Conservation (phyloP, 306 rosid species). For the Oxytropis ochrocephala region DNA sequence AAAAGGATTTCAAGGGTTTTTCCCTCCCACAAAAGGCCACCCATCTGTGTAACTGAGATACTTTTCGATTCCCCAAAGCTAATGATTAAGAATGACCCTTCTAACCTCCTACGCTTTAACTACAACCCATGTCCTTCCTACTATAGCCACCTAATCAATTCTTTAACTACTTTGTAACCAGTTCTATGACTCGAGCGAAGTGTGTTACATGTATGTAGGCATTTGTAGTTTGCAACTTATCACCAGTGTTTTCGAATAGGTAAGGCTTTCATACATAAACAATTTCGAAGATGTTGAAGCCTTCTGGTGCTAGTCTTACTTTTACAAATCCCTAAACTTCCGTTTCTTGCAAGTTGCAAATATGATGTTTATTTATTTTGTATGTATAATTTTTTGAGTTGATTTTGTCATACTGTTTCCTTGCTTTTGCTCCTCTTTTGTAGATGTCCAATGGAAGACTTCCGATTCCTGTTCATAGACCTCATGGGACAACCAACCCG, state of each 20-base stretch:
- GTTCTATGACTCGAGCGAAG: neutral
- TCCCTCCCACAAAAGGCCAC: neutral
- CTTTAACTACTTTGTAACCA: neutral
- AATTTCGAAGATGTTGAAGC: neutral
- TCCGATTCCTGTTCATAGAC: constrained; percentile 76
- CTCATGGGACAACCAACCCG: constrained; percentile 56
- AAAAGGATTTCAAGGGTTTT: neutral
- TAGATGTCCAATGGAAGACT: constrained; percentile 68
- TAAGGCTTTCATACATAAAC: neutral
- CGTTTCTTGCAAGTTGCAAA: neutral
- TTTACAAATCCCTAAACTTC: no score
- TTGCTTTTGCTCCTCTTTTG: neutral
- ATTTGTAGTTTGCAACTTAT: neutral
- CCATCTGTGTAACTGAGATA: neutral
- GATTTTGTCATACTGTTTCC: neutral
- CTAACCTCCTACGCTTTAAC: neutral
- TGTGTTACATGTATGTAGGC: neutral
- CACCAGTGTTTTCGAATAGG: neutral
- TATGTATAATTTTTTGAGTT: neutral
- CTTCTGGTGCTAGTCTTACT: neutral
- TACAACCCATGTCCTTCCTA: neutral
- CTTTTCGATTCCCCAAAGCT: neutral
- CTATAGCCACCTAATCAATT: neutral
- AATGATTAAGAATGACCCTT: neutral
- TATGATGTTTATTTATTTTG: neutral